Conservation (phyloP, 73 alveolate species). For the Stentor coeruleus region DNA sequence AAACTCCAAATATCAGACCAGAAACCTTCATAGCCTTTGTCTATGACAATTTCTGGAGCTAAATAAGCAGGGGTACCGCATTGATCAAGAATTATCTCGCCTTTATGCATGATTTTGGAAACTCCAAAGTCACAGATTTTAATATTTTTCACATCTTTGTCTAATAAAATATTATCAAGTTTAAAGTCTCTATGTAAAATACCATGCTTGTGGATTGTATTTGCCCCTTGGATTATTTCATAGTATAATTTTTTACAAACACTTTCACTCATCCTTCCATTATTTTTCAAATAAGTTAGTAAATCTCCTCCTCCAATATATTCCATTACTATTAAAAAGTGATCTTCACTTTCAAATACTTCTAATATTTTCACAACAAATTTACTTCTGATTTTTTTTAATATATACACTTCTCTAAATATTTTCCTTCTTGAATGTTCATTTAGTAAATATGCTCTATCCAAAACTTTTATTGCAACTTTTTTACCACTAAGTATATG, state of each 20-base stretch:
- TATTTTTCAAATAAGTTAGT: constrained; percentile 67
- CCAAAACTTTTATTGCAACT: constrained; percentile 91
- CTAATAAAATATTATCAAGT: constrained; percentile 73
- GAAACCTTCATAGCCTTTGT: constrained; percentile 78
- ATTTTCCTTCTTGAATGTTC: constrained; percentile 27
- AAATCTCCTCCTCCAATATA: constrained; percentile 82
- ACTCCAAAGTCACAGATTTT: constrained; percentile 96
- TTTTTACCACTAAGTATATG: constrained; percentile 86
- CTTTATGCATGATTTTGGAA: neutral
- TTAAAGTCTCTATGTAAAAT: constrained; percentile 81
- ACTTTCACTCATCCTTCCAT: constrained; percentile 60
- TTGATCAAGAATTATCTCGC: constrained; percentile 7
- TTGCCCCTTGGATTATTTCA: constrained; percentile 62
- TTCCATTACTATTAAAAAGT: constrained; percentile 94
- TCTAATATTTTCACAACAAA: constrained; percentile 60
- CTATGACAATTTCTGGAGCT: constrained; percentile 78
- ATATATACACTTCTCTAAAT: constrained; percentile 14
- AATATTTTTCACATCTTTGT: constrained; percentile 46
- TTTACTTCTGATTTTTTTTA: constrained; percentile 41
- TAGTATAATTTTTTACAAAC: constrained; percentile 63
- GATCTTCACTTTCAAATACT: constrained; percentile 72
- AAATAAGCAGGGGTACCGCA: constrained; percentile 88
- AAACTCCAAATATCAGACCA: constrained; percentile 75
- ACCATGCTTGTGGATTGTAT: constrained; percentile 66
- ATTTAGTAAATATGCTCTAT: constrained; percentile 38